Evolutionary conservation across 768 basidiomycete genomes (phyloP), one percentile per base, ranked within the genome.

Genomic region (Serendipita indica): DNA sequence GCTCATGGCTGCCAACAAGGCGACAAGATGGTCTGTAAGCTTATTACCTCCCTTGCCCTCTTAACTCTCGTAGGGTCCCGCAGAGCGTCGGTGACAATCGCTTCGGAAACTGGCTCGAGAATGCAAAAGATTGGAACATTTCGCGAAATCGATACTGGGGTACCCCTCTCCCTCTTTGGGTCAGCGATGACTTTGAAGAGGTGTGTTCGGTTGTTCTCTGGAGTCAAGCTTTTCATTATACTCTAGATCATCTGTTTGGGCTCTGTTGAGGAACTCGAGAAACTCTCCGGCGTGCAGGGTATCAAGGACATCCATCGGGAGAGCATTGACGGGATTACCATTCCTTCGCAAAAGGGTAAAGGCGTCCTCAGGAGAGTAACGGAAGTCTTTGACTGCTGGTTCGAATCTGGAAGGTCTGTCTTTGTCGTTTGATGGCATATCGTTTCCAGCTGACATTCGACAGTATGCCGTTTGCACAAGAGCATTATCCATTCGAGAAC

Each of bases 61-160:
- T 25, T 64, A 13, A 54, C 62, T 58, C 13, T 33, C n/a, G 3
- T 57, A 90, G 88, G 89, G 96, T 99, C 2, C 96, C 96, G 7
- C 84, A 89, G 66, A 77, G 72, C 61, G 84, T 98, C 45, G 89
- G 92, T 3, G 93, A 97, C 60, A 81, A 84, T 63, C 79, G 94
- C 33, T 99, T 99, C 67, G 92, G 91, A 20, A 93, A 90, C 69
- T 99, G 96, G 96, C 76, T 99, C 56, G 84, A 86, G 49, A 97
- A 94, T 69, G 96, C 96, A n/a, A 80, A 93, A 20, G 96, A 99
- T 67, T 99, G 96, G 96, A 98, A 97, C 67, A 78, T 99, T 63
- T 96, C 93, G n/a, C 80, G 96, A 62, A 98, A 98, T 74, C 80
- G 96, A 49, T 99, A 98, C 69, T 99, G 93, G 93, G 96, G 94